phyloP scores from a whole-genome alignment of 2,329 filamentous ascomycete genomes.

The Metarhizium humberi region DNA sequence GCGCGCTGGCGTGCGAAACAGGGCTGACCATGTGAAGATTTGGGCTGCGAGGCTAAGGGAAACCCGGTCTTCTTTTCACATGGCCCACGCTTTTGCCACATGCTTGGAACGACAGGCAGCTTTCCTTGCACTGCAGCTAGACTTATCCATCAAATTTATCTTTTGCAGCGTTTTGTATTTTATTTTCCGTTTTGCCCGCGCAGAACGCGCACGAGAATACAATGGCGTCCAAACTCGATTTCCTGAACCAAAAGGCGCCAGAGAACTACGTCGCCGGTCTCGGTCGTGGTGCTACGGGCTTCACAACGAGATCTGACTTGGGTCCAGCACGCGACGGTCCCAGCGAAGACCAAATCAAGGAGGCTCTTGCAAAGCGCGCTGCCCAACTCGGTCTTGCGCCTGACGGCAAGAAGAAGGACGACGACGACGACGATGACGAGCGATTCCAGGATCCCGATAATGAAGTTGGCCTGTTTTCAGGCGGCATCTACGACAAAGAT shows the following conservation, averaged over 20 bases:
- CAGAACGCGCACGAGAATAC: constrained; percentile 5
- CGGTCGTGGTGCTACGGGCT: constrained; percentile 93
- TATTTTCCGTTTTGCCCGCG: neutral
- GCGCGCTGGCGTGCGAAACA: neutral
- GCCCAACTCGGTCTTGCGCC: constrained; percentile 66
- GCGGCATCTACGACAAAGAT: constrained; percentile 91
- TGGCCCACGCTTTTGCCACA: neutral
- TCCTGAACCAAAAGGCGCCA: constrained; percentile 75
- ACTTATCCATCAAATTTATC: neutral
- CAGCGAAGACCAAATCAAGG: constrained; percentile 96
- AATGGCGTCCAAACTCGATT: constrained; percentile 60
- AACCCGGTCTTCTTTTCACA: neutral
- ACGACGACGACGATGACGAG: constrained; percentile 68
- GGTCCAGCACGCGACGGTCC: constrained; percentile 92
- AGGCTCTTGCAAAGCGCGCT: constrained; percentile 88
- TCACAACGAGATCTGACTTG: constrained; percentile 93
- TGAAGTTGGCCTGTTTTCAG: constrained; percentile 89
- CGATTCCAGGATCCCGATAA: constrained; percentile 95
- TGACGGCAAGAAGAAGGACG: constrained; percentile 61
- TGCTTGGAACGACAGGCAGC: neutral
- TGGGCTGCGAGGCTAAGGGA: neutral
- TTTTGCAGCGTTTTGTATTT: neutral
- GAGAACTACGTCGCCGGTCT: constrained; percentile 93
- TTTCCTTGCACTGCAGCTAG: neutral
- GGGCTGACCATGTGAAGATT: neutral